A percentile compares a stretch with the other conserved stretches of the same genome.
Evolutionary conservation across 495 filamentous ascomycete genomes (phyloP).

Genomic region (Podospora comata): DNA sequence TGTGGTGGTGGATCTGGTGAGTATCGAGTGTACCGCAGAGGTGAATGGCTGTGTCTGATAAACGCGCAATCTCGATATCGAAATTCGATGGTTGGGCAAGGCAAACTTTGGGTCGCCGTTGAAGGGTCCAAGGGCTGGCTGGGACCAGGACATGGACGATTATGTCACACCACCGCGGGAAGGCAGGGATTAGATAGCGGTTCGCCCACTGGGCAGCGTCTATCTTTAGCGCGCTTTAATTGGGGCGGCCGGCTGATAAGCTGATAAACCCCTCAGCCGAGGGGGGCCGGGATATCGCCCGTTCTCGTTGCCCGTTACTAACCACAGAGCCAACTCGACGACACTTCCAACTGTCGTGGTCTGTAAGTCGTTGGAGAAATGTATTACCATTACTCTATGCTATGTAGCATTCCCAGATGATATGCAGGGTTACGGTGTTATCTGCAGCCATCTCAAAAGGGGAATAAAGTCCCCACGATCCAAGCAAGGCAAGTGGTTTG

Average conservation of each 20-base stretch:
- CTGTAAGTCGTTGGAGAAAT: neutral
- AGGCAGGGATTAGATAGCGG: neutral
- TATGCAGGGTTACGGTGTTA: conserved; percentile 21
- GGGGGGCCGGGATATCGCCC: neutral
- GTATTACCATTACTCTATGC: neutral
- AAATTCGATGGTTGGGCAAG: neutral
- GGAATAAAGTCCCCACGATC: conserved; percentile 23
- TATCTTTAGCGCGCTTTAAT: conserved; percentile 1
- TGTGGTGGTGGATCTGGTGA: neutral
- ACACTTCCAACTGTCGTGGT: neutral
- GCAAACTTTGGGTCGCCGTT: neutral
- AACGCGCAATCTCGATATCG: neutral
- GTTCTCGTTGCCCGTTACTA: too few relatives aligned
- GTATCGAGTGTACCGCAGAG: neutral
- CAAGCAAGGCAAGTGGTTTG: neutral
- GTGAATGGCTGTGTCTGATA: neutral
- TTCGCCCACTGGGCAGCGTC: neutral
- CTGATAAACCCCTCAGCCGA: conserved; percentile 9
- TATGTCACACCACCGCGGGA: conserved; percentile 2
- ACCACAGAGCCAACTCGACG: neutral
- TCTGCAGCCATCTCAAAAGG: conserved; percentile 18
- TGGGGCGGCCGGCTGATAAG: neutral
- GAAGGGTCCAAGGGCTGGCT: neutral
- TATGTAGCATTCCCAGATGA: neutral
- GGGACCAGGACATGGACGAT: neutral